Percentiles rank a stretch among this genome's conserved stretches.
These are phyloP conservation scores for Pouteria campechiana DNA, from an alignment of 179 eudicot genomes.

Conservation along the genomic window DNA sequence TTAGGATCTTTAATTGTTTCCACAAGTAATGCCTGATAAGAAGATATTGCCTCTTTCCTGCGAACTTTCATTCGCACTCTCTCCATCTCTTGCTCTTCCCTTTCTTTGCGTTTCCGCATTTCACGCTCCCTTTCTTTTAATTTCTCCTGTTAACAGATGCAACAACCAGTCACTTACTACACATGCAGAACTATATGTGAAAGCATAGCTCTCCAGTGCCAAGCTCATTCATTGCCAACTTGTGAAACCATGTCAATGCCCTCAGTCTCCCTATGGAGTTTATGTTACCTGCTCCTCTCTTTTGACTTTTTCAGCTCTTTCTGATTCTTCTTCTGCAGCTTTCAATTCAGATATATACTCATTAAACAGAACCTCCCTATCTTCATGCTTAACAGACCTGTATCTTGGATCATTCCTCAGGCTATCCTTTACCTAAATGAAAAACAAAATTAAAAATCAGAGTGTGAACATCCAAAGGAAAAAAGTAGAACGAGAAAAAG, in stretches of 20 bases:
- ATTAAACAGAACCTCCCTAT: slow-evolving; percentile 68
- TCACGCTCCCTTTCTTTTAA: slow-evolving; percentile 87
- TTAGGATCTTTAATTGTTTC: slow-evolving; percentile 85
- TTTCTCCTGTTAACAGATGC: slow-evolving; percentile 46
- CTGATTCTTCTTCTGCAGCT: slow-evolving; percentile 57
- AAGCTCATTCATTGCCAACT: too few relatives aligned
- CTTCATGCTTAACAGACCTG: slow-evolving; percentile 85
- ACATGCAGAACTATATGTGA: too few relatives aligned
- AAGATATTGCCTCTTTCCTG: slow-evolving; percentile 83
- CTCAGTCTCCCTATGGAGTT: too few relatives aligned
- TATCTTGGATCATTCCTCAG: slow-evolving; percentile 76
- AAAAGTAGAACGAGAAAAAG: neutral
- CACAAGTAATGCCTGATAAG: slow-evolving; percentile 91
- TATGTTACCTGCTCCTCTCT: slow-evolving; percentile 89
- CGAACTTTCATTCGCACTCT: slow-evolving; percentile 84
- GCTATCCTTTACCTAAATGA: slow-evolving; percentile 85
- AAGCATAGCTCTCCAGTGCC: too few relatives aligned
- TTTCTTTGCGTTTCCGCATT: slow-evolving; percentile 81
- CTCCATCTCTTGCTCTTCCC: slow-evolving; percentile 99
- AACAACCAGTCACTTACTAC: slow-evolving; percentile 1
- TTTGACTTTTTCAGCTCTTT: slow-evolving; percentile 49
- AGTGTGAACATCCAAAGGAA: neutral
- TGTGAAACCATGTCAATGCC: too few relatives aligned
- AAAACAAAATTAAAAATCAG: too few relatives aligned
- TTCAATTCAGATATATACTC: slow-evolving; percentile 73